Conservation (phyloP, 73 alveolate species). For the Paramecium sonneborni region DNA sequence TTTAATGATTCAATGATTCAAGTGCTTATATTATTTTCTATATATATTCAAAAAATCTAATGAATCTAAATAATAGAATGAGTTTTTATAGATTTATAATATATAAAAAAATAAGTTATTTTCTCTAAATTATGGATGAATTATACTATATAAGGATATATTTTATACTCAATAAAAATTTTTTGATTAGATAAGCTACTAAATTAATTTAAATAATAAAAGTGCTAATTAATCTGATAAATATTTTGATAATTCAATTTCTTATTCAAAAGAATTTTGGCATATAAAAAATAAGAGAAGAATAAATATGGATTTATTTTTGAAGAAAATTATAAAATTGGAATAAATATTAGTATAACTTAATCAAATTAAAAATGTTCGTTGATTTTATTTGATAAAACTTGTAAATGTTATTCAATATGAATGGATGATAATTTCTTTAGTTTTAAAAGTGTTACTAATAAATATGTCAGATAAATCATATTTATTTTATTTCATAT, state of each 20-base stretch:
- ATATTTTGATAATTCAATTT: neutral
- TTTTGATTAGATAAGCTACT: neutral
- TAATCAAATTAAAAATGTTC: neutral
- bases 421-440: neutral
- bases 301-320: neutral
- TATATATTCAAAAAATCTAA: no score
- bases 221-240: neutral
- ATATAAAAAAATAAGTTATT: no score
- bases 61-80: no score
- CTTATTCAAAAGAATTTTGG: neutral
- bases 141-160: neutral
- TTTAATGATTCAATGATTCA: no score
- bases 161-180: neutral
- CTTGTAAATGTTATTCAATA: neutral
- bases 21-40: no score
- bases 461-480: neutral
- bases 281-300: neutral
- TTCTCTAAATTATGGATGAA: no score
- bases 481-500: neutral
- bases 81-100: no score
- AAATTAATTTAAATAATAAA: neutral
- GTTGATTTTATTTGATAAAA: no score
- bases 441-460: constrained; percentile 12
- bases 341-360: neutral
- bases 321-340: neutral